Evolutionary conservation across 768 basidiomycete genomes (phyloP).

Genomic region (Wakefieldia striispora): DNA sequence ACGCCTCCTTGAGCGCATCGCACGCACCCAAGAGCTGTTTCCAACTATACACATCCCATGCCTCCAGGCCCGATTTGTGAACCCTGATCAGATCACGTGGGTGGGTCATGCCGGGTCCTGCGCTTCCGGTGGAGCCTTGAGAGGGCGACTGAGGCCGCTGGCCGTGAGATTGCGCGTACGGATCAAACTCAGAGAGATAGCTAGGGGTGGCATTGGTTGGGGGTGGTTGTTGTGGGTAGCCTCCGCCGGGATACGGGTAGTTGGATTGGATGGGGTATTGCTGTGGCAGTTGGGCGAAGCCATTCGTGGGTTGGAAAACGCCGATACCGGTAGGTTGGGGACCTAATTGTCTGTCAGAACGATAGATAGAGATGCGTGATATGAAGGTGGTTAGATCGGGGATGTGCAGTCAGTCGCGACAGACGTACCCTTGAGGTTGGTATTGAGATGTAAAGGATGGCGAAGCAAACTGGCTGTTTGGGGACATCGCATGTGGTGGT

Average conservation of each 20-base stretch:
- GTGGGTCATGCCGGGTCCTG: constrained; percentile 40
- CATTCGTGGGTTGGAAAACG: constrained; percentile 49
- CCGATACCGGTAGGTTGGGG: constrained; percentile 31
- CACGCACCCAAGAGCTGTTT: constrained; percentile 64
- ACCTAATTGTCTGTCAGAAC: constrained; percentile 23
- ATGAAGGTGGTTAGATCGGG: neutral
- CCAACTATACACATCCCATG: constrained; percentile 71
- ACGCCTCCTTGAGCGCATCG: constrained; percentile 62
- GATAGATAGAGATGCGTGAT: neutral
- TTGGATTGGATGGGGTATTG: constrained; percentile 19
- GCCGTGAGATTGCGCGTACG: constrained; percentile 24
- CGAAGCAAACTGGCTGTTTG: constrained; percentile 23
- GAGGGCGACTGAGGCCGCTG: constrained; percentile 5
- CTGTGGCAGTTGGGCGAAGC: constrained; percentile 50
- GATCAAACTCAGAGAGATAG: constrained; percentile 42
- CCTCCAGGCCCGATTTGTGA: constrained; percentile 66
- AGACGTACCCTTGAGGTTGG: constrained; percentile 20
- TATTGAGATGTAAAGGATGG: constrained; percentile 25
- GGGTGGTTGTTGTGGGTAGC: constrained; percentile 24
- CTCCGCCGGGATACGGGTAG: constrained; percentile 30
- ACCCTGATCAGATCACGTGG: constrained; percentile 66
- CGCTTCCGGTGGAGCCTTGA: neutral
- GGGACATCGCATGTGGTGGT: constrained; percentile 17
- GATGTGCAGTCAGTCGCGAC: neutral
- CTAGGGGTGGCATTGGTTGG: constrained; percentile 12